Base-by-base conservation (phyloP, 2,329 filamentous ascomycete genomes). In the Fusarium austroafricanum region DNA sequence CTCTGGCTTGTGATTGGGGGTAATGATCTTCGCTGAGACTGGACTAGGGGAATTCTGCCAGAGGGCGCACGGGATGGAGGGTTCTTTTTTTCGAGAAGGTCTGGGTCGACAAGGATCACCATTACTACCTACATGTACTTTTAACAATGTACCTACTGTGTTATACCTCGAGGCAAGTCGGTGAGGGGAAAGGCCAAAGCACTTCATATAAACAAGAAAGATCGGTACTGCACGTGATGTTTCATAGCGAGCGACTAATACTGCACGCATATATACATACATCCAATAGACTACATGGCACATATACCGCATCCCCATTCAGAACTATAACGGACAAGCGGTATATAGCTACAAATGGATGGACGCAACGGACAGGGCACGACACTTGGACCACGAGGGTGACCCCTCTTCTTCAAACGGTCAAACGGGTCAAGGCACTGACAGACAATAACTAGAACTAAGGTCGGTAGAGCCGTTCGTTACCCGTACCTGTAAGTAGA, bases 31-130 rank as follows among this genome's bases (percentile, higher is more conserved):
- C 60, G 21, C 64, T 55, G 50, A 46, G 45, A 59, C 58, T 68
- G 46, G 45, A 59, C 58, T 68, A 68, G 64, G 60, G 65, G 55
- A 60, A 60, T 67, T 67, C 57, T 57, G 39, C 18, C 31, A 63
- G 39, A 57, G 50, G 42, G 56, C 55, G 58, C 63, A 50, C 43
- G 46, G 37, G 46, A 46, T 52, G 45, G 51, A 55, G 45, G 52
- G 65, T 68, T 68, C 65, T 66, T 68, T 66, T 68, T 65, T 68
- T 68, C 65, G 65, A 68, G 65, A 68, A 68, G 65, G 45, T 68
- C 50, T 55, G 44, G 29, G 8, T 14, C 11, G 45, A 33, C 65
- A 68, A 51, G 65, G 65, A 66, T 68, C 47, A 33, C 39, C 21
- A 42, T 26, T 44, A 35, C 46, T 29, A 39, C 31, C 49, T 44